Percentiles rank a stretch among this genome's conserved stretches.
Conservation (phyloP, 192 early-diverging fungal genomes). For the Backusella liffmaniae region DNA sequence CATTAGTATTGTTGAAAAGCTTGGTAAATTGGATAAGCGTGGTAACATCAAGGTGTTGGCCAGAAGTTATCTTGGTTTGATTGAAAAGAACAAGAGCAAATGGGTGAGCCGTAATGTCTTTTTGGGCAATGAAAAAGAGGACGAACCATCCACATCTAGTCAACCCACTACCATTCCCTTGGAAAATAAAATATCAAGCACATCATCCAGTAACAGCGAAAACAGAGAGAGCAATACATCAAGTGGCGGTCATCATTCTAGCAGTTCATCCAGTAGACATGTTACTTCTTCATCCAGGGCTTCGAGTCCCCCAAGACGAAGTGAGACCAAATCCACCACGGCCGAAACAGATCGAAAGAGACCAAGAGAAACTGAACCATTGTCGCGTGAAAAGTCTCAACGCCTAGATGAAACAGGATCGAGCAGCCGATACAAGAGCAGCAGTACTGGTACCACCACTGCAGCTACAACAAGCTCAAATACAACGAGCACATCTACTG, state of each 20-base stretch:
- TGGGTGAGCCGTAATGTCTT: slow-evolving; percentile 32
- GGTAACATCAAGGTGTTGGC: slow-evolving; percentile 76
- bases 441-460: neutral
- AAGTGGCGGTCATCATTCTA: neutral
- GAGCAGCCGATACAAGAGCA: neutral
- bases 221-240: neutral
- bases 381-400: neutral
- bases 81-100: slow-evolving; percentile 26
- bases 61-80: slow-evolving; percentile 34
- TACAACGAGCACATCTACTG: neutral
- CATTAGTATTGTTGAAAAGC: slow-evolving; percentile 35
- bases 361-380: neutral
- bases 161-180: neutral
- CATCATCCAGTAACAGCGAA: neutral
- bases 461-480: neutral
- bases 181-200: neutral
- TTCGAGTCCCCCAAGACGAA: neutral
- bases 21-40: slow-evolving; percentile 57
- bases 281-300: neutral
- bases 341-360: neutral
- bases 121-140: slow-evolving; percentile 18
- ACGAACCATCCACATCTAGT: neutral
- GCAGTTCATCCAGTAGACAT: neutral
- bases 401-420: neutral
- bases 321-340: neutral